A percentile compares a stretch with the other conserved stretches of the same genome.
phyloP scores from a whole-genome alignment of 2,329 filamentous ascomycete species.

The Salinomyces thailandicus region DNA sequence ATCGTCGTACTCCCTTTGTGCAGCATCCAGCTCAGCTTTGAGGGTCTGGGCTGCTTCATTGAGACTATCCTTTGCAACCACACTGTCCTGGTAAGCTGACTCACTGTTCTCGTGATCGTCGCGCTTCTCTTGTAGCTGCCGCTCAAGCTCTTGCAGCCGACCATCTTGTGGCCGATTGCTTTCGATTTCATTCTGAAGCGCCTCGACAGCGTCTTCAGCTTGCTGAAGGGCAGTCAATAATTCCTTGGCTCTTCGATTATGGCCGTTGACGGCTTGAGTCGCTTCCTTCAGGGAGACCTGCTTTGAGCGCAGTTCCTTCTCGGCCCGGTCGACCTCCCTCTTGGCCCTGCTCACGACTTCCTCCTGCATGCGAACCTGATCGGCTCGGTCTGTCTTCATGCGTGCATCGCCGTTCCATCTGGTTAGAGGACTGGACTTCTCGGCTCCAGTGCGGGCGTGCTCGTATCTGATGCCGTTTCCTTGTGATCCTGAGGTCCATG shows the following conservation, averaged over 20 bases:
- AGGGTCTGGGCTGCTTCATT: constrained; percentile 25
- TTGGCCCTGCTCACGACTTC: constrained; percentile 26
- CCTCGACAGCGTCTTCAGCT: constrained; percentile 52
- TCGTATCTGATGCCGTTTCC: constrained; percentile 52
- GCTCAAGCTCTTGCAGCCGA: constrained; percentile 32
- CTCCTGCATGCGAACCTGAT: constrained; percentile 31
- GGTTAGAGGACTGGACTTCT: constrained; percentile 43
- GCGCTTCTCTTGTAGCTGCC: constrained; percentile 47
- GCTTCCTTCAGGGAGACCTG: constrained; percentile 42
- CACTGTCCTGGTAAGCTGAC: constrained; percentile 40
- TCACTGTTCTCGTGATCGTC: constrained; percentile 34
- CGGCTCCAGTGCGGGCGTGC: constrained; percentile 38
- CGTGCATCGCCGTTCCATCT: constrained; percentile 48
- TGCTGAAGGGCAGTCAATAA: constrained; percentile 48
- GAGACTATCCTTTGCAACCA: constrained; percentile 34
- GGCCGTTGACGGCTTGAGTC: constrained; percentile 39
- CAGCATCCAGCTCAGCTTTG: constrained; percentile 25
- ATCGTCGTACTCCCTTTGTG: constrained; percentile 18
- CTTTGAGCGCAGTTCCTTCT: constrained; percentile 38
- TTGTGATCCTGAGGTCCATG: constrained; percentile 43
- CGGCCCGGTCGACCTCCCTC: constrained; percentile 43
- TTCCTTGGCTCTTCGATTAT: constrained; percentile 37
- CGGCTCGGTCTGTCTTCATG: constrained; percentile 33
- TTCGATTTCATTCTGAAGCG: constrained; percentile 56
- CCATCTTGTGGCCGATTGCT: constrained; percentile 53